Conservation (phyloP, 257 asterid genomes). For the Galeopsis tetrahit region DNA sequence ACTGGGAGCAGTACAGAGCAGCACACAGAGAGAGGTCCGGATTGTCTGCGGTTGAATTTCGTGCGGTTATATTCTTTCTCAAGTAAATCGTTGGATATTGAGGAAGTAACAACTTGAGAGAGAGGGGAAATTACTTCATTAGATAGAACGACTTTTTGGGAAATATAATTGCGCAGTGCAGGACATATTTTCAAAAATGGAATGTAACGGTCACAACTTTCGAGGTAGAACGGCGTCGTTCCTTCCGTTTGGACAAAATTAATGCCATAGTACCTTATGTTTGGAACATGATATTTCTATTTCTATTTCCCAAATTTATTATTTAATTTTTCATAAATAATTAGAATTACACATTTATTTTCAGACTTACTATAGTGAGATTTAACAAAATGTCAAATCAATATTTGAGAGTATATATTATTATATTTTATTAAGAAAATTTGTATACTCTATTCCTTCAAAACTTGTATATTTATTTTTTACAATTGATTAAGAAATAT, state of each 20-base stretch:
- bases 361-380: no score
- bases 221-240: constrained; percentile 63
- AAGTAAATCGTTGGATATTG: neutral
- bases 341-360: no score
- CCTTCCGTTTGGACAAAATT: neutral
- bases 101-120: neutral
- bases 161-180: constrained; percentile 6
- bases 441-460: no score
- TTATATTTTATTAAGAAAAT: no score
- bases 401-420: no score
- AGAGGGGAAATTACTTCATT: neutral
- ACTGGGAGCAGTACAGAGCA: constrained; percentile 44
- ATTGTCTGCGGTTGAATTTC: constrained; percentile 35
- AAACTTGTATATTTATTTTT: no score
- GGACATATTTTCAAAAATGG: constrained; percentile 38
- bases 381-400: no score
- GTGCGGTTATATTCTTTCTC: constrained; percentile 30
- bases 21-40: constrained; percentile 37
- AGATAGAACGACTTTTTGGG: neutral
- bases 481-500: no score
- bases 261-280: neutral
- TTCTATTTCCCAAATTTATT: neutral
- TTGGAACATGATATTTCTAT: neutral
- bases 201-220: constrained; percentile 65
- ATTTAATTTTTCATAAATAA: no score